Base-by-base conservation (phyloP, 1,284 basidiomycete genomes). In the Ganoderma boninense region DNA sequence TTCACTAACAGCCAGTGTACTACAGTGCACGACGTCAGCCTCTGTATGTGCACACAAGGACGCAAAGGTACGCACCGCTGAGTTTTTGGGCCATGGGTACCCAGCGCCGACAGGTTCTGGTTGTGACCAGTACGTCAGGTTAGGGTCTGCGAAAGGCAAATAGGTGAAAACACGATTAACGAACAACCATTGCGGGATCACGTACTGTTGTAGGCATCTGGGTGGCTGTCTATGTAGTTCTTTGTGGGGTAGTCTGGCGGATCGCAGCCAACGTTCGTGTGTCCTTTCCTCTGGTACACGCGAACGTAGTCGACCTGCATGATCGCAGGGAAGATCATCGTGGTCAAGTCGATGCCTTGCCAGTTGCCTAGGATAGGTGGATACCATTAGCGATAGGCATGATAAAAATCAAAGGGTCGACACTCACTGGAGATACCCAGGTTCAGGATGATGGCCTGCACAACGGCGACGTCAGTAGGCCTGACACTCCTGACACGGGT, bases 231-330 rank as follows among this genome's bases (percentile, higher is more conserved):
- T 76, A 88, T 88, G 75, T 88, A 88, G 16, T 82, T 77, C 66
- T 79, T 80, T 0, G 90, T 92, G 0, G 90, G 90, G 71, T 82
- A 83, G 66, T 86, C 84, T 5, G 78, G 69, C 3, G 90, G 89
- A 73, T 88, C 86, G 77, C 90, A 92, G 5, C 89, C 88, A 32
- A 90, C 79, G 73, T 86, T 87, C 26, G 82, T 83, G 40, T 81
- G 62, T 29, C 78, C 80, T 32, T 80, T 78, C 59, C 85, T 79
- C 73, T 87, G 87, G 75, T 89, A 90, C 20, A 91, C 86, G 16
- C 90, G 83, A n/a, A 91, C 84, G 73, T 90, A 91, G 75, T 92
- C 90, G 56, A 92, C 78, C 29, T 82, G 79, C 86, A 90, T 86
- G 40, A 79, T 76, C 32, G 77, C 71, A 11, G 82, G 81, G 75